These are phyloP conservation scores for Alternaria sp. DNA, from an alignment of 2,329 filamentous ascomycete species.

Conservation along the genomic window DNA sequence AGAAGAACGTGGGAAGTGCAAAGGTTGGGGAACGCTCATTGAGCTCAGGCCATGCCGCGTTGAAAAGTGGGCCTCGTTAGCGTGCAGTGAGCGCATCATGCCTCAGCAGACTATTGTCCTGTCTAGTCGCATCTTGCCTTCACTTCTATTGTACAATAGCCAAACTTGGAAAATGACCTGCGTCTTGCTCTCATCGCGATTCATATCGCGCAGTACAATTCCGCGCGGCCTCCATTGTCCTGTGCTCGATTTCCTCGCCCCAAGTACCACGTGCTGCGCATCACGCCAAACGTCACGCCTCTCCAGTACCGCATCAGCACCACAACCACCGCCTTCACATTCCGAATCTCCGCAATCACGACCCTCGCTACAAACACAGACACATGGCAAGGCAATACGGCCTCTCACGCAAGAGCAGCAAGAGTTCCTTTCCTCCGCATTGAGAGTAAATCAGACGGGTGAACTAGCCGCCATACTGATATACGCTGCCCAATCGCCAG, in stretches of 20 bases:
- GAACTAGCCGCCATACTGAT: constrained; percentile 97
- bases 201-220: constrained; percentile 27
- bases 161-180: constrained; percentile 26
- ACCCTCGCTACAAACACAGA: constrained; percentile 17
- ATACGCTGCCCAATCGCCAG: constrained; percentile 86
- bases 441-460: constrained; percentile 96
- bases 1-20: constrained; percentile 28
- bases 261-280: constrained; percentile 29
- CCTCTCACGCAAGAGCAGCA: constrained; percentile 45
- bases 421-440: constrained; percentile 55
- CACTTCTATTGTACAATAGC: constrained; percentile 15
- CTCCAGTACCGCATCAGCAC: constrained; percentile 23
- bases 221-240: constrained; percentile 12
- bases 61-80: constrained; percentile 27
- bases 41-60: constrained; percentile 36
- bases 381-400: constrained; percentile 30
- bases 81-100: constrained; percentile 35
- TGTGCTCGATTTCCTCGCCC: constrained; percentile 43
- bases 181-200: constrained; percentile 23
- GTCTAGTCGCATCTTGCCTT: constrained; percentile 15
- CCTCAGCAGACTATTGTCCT: constrained; percentile 10
- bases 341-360: constrained; percentile 4
- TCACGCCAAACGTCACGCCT: constrained; percentile 25
- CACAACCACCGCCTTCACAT: constrained; percentile 15
- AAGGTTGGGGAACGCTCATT: constrained; percentile 33